Percentiles rank a stretch among this genome's conserved stretches.
Evolutionary conservation across 352 stramenopile genomes (phyloP).

Genomic region (Globisporangium spiculum): DNA sequence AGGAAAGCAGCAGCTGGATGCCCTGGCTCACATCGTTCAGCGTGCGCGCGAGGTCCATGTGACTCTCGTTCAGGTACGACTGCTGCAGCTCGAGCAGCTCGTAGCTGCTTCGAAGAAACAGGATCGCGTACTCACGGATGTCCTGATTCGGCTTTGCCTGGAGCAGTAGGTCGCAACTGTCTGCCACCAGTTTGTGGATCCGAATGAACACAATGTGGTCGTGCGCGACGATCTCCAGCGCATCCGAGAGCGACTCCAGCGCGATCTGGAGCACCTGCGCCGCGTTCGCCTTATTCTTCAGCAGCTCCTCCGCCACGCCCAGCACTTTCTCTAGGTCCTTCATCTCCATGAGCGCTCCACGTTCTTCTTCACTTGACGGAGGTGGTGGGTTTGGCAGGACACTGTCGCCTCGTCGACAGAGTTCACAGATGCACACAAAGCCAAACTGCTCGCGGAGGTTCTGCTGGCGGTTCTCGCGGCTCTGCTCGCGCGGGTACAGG

Average conservation of each 20-base stretch:
- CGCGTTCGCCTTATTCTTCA: conserved; percentile 47
- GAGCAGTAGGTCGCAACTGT: conserved; percentile 87
- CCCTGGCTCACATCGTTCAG: conserved; percentile 91
- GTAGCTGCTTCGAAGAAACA: conserved; percentile 85
- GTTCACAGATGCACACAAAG: conserved; percentile 76
- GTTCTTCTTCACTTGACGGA: conserved; percentile 17
- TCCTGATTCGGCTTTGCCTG: conserved; percentile 50
- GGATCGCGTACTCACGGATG: conserved; percentile 82
- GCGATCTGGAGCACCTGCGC: conserved; percentile 59
- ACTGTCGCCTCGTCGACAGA: conserved; percentile 73
- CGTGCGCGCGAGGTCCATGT: conserved; percentile 91
- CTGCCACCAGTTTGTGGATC: conserved; percentile 89
- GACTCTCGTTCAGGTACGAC: conserved; percentile 74
- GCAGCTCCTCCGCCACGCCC: conserved; percentile 51
- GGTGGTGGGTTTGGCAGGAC: conserved; percentile 37
- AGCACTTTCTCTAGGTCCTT: conserved; percentile 67
- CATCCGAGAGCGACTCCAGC: conserved; percentile 78
- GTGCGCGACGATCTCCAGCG: conserved; percentile 77
- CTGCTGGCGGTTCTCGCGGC: conserved; percentile 66
- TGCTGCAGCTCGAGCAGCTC: conserved; percentile 89
- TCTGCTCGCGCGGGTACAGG: conserved; percentile 88
- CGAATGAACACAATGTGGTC: conserved; percentile 89
- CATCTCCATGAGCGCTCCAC: conserved; percentile 25
- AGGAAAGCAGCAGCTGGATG: conserved; percentile 88
- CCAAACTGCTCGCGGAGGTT: conserved; percentile 91